These are phyloP conservation scores for Aspergillus sclerotialis DNA, from an alignment of 2,329 filamentous ascomycete genomes.

Conservation along the genomic window DNA sequence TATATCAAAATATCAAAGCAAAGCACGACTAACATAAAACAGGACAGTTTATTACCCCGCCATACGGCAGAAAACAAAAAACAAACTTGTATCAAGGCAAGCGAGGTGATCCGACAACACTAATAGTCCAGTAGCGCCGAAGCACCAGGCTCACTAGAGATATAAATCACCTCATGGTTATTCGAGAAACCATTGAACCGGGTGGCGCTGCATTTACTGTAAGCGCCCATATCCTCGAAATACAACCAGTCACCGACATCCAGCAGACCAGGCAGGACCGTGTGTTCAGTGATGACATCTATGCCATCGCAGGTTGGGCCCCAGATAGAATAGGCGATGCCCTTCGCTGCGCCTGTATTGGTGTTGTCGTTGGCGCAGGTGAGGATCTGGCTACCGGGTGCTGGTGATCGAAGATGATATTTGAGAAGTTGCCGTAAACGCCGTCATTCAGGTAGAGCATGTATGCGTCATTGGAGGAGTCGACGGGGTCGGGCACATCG, in stretches of 20 bases:
- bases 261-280: slow-evolving; percentile 66
- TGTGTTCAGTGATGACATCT: slow-evolving; percentile 81
- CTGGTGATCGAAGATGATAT: slow-evolving; percentile 99
- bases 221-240: slow-evolving; percentile 98
- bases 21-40: slow-evolving; percentile 4
- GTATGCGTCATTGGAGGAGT: slow-evolving; percentile 52
- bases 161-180: slow-evolving; percentile 85
- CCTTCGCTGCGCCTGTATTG: slow-evolving; percentile 36
- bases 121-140: slow-evolving; percentile 58
- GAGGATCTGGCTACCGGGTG: slow-evolving; percentile 79
- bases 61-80: slow-evolving; percentile 3
- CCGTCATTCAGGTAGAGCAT: slow-evolving; percentile 98
- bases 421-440: slow-evolving; percentile 96
- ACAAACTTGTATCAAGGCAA: too few species aligned
- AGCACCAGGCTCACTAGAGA: slow-evolving; percentile 88
- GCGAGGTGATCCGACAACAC: too few species aligned
- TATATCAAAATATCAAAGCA: slow-evolving; percentile 3
- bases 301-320: slow-evolving; percentile 97
- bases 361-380: slow-evolving; percentile 53
- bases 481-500: slow-evolving; percentile 65
- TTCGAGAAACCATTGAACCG: slow-evolving; percentile 97
- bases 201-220: slow-evolving; percentile 96
- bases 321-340: slow-evolving; percentile 90
- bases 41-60: slow-evolving; percentile 5
- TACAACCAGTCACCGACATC: slow-evolving; percentile 97